phyloP scores from a whole-genome alignment of 495 filamentous ascomycete species.

The Talaromyces adpressus region DNA sequence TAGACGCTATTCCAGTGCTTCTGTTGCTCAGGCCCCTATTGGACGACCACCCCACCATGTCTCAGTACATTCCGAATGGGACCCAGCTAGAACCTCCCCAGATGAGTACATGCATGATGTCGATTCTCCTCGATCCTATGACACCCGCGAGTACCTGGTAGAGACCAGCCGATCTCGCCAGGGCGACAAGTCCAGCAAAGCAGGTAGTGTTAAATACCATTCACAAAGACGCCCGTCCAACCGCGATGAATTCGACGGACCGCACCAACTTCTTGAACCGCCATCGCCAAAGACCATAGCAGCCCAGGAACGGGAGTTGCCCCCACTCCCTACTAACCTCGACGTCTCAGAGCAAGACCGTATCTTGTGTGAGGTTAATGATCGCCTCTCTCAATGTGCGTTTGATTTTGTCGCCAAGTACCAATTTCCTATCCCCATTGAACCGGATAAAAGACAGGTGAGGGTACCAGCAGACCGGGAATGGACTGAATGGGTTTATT shows the following conservation, averaged over 20 bases:
- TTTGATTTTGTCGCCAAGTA: slow-evolving; percentile 88
- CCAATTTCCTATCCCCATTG: slow-evolving; percentile 79
- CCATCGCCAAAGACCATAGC: slow-evolving; percentile 59
- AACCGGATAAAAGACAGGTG: slow-evolving; percentile 72
- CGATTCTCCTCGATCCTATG: slow-evolving; percentile 24
- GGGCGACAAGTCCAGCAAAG: slow-evolving; percentile 31
- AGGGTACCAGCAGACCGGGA: slow-evolving; percentile 73
- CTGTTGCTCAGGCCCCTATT: slow-evolving; percentile 22
- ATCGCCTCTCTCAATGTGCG: slow-evolving; percentile 74
- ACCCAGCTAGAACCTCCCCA: slow-evolving; percentile 25
- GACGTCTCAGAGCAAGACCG: slow-evolving; percentile 77
- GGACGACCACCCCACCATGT: slow-evolving; percentile 24
- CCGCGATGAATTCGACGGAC: slow-evolving; percentile 84
- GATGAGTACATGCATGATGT: slow-evolving; percentile 27
- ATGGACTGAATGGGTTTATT: slow-evolving; percentile 90
- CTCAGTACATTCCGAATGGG: slow-evolving; percentile 30
- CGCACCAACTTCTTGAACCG: slow-evolving; percentile 67
- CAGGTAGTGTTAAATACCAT: slow-evolving; percentile 44
- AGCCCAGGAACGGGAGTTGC: slow-evolving; percentile 70
- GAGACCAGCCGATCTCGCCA: slow-evolving; percentile 29
- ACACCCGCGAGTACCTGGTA: slow-evolving; percentile 33
- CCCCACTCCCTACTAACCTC: slow-evolving; percentile 74
- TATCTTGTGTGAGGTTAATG: slow-evolving; percentile 72
- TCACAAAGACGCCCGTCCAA: slow-evolving; percentile 69
- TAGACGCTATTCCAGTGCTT: slow-evolving; percentile 9